Percentiles rank a stretch among this genome's conserved stretches.
phyloP scores from a whole-genome alignment of 1,284 basidiomycete species.

The Apiotrichum gamsii region DNA sequence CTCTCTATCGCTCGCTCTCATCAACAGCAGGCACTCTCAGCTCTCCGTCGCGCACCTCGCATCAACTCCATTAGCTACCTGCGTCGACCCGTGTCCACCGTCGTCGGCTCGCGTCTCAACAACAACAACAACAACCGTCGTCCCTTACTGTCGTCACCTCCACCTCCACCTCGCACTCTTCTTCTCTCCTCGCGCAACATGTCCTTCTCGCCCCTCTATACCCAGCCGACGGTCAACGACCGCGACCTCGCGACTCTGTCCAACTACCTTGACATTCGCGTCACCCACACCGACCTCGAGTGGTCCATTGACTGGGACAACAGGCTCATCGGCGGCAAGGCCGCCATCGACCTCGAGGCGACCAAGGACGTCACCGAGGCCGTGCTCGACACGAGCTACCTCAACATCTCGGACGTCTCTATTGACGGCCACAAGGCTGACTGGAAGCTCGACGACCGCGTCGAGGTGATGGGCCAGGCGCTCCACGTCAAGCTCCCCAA shows the following conservation, averaged over 20 bases:
- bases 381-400: slow-evolving; percentile 71
- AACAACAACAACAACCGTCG: too few relatives aligned
- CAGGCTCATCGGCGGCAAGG: slow-evolving; percentile 65
- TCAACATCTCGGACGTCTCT: slow-evolving; percentile 59
- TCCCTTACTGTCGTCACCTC: too few relatives aligned
- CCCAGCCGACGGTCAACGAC: slow-evolving; percentile 17
- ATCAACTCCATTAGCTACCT: too few relatives aligned
- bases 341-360: slow-evolving; percentile 52
- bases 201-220: slow-evolving; percentile 31
- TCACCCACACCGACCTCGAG: slow-evolving; percentile 65
- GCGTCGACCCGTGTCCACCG: too few relatives aligned
- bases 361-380: slow-evolving; percentile 61
- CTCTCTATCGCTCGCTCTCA: too few relatives aligned
- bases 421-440: slow-evolving; percentile 54
- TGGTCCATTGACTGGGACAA: slow-evolving; percentile 76
- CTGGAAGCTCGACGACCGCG: slow-evolving; percentile 53
- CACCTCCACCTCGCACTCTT: too few relatives aligned
- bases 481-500: slow-evolving; percentile 44
- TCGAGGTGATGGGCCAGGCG: slow-evolving; percentile 46
- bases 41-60: too few relatives aligned
- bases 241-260: slow-evolving; percentile 69
- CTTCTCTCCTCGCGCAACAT: slow-evolving; percentile 9
- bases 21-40: too few relatives aligned
- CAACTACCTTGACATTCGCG: slow-evolving; percentile 66
- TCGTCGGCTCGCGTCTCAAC: too few relatives aligned